Base-by-base conservation (phyloP, 768 basidiomycete genomes). In the Solioccasus polychromus region DNA sequence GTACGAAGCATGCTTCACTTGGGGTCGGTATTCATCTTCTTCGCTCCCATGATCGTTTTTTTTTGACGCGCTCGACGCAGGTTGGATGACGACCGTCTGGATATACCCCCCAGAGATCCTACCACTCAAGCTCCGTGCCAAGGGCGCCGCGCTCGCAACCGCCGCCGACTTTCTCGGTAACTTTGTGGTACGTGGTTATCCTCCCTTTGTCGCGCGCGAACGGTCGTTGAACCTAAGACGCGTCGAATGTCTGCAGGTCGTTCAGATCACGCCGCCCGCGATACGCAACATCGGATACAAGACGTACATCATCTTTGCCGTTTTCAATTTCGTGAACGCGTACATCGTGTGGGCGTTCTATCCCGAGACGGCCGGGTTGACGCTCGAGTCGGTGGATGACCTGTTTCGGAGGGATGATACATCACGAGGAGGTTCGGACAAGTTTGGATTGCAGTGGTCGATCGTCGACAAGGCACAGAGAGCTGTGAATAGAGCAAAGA, bases 1-100 rank as follows among this genome's bases (percentile, higher is more conserved):
- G 12, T 48, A 48, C 11, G 47, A 48, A 30, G 35, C 36, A 10
- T 48, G 41, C 36, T 48, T 48, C 36, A 43, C 47, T 2, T 48
- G 47, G 47, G 47, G 47, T 48, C 7, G n/a, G 41, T 34, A 8
- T 15, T 28, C 11, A 17, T 5, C 11, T 9, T 29, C 18, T n/a
- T 22, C 8, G 9, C 39, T 32, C 25, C 8, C n/a, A 8, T 39
- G 1, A 10, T 32, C 31, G 31, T 15, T 8, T 12, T 12, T 47
- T 40, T 29, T 25, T 22, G 29, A 39, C 14, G 6, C 11, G 3
- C 19, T 35, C 10, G 28, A 19, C 8, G 8, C 14, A 48, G 47
- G 47, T 19, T 48, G 47, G 47, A 44, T 48, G 42, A 24, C 36
- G 8, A 48, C 47, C 9, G 47, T 48, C 23, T 48, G 47, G 47